Conservation (phyloP, 2,329 filamentous ascomycete genomes). For the Penicillium thymicola region DNA sequence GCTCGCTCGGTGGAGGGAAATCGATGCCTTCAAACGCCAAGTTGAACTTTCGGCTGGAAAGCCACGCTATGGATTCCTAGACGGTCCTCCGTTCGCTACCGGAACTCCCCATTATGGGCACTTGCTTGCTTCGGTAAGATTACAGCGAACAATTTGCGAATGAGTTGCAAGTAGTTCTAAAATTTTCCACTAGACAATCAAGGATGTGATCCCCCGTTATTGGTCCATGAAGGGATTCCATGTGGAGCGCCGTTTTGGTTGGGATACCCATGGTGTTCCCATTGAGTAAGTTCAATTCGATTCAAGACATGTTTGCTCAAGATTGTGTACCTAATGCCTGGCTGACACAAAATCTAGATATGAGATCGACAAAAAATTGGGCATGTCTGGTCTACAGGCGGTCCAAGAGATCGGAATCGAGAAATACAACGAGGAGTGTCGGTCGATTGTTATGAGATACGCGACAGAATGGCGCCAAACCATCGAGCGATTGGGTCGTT, state of each 20-base stretch:
- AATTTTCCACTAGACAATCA: conserved; percentile 62
- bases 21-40: conserved; percentile 85
- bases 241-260: conserved; percentile 88
- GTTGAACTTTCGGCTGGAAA: conserved; percentile 80
- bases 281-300: conserved; percentile 57
- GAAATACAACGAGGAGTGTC: conserved; percentile 88
- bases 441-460: conserved; percentile 90
- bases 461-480: conserved; percentile 82
- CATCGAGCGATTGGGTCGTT: conserved; percentile 83
- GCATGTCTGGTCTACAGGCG: conserved; percentile 81
- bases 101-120: conserved; percentile 69
- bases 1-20: conserved; percentile 84
- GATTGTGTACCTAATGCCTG: background rate
- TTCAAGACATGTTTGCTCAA: background rate
- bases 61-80: conserved; percentile 90
- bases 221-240: conserved; percentile 97
- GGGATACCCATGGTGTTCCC: conserved; percentile 92
- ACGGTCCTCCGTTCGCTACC: conserved; percentile 77
- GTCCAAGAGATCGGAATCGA: conserved; percentile 82
- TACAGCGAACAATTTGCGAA: background rate
- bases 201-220: conserved; percentile 93
- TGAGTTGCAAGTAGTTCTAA: background rate
- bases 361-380: conserved; percentile 94
- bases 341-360: conserved; percentile 45
- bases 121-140: conserved; percentile 64